Conservation (phyloP, 169 alveolate species). For the Plasmodium yoelii region DNA sequence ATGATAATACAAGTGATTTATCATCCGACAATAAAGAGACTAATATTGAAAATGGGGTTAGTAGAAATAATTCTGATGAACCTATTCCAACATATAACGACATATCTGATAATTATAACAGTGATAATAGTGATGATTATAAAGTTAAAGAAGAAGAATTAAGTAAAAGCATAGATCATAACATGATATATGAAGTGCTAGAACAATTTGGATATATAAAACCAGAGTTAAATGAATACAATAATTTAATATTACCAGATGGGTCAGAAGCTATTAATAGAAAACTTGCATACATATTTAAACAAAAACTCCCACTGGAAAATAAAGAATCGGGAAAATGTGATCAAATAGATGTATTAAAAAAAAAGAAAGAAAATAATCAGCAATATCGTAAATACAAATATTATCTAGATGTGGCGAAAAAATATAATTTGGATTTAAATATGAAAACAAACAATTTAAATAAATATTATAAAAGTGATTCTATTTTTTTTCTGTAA, state of each 20-base stretch:
- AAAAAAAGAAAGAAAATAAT: constrained; percentile 33
- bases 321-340: constrained; percentile 38
- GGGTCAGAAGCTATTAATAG: constrained; percentile 91
- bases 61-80: background rate
- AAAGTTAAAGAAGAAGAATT: constrained; percentile 71
- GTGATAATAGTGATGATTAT: constrained; percentile 41
- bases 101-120: constrained; percentile 9
- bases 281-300: constrained; percentile 86
- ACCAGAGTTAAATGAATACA: constrained; percentile 81
- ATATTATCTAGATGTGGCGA: constrained; percentile 35
- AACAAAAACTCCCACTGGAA: constrained; percentile 81
- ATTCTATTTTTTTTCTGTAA: constrained; percentile 45
- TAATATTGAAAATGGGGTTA: background rate
- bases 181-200: constrained; percentile 46
- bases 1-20: background rate
- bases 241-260: constrained; percentile 88
- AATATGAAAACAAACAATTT: constrained; percentile 67
- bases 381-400: constrained; percentile 29
- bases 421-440: constrained; percentile 57
- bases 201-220: constrained; percentile 60
- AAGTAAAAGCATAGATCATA: constrained; percentile 31
- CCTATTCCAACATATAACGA: background rate
- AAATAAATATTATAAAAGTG: constrained; percentile 71
- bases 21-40: background rate
- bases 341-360: constrained; percentile 51